A percentile compares a stretch with the other conserved stretches of the same genome.
Conservation (phyloP, 2,329 filamentous ascomycete genomes). For the Colletotrichum sp. region DNA sequence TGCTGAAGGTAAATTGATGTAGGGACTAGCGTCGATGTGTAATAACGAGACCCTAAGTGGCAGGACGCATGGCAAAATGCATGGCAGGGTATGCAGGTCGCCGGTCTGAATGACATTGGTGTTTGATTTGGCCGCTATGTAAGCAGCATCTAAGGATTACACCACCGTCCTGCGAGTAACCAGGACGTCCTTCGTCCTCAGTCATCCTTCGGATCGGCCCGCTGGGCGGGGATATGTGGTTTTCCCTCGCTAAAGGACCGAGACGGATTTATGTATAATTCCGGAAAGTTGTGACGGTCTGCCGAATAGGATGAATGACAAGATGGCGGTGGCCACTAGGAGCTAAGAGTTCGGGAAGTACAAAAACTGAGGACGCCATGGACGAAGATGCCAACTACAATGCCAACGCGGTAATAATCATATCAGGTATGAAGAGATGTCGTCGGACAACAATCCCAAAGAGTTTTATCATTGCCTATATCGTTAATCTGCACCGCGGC, state of each 20-base stretch:
- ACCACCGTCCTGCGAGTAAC: neutral
- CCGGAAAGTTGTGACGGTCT: neutral
- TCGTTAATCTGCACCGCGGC: constrained; percentile 33
- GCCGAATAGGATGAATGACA: neutral
- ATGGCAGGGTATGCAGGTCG: neutral
- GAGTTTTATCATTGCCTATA: neutral
- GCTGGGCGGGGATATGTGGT: neutral
- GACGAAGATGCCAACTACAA: neutral
- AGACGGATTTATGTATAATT: neutral
- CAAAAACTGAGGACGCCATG: neutral
- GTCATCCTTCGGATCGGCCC: neutral
- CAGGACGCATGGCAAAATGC: neutral
- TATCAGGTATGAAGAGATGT: neutral
- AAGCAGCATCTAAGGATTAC: neutral
- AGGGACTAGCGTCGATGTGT: neutral
- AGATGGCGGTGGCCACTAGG: neutral
- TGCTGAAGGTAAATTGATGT: neutral
- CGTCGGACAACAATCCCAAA: neutral
- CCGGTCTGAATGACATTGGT: neutral
- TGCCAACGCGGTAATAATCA: neutral
- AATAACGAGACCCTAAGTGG: neutral
- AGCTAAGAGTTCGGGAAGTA: neutral
- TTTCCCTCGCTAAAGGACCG: neutral
- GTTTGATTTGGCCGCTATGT: neutral
- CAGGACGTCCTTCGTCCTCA: neutral